Percentiles rank a stretch among this genome's conserved stretches.
phyloP scores from a whole-genome alignment of 129 eudicot species.

The Calendula officinalis region DNA sequence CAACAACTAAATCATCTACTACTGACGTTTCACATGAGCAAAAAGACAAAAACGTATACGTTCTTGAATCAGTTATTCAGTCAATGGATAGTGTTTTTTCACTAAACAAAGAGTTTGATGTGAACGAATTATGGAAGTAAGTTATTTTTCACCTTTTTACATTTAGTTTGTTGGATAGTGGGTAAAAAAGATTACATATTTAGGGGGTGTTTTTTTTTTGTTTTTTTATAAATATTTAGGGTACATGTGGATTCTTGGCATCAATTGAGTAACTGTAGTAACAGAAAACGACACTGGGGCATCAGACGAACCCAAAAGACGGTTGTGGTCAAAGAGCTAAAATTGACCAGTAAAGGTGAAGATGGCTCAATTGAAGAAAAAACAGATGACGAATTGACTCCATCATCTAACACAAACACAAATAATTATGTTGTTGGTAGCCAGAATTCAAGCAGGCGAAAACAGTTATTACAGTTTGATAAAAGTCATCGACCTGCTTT shows the following conservation, averaged over 20 bases:
- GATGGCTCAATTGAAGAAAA: slow-evolving; percentile 44
- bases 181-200: not conserved
- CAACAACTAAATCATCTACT: slow-evolving; percentile 26
- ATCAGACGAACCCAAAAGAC: slow-evolving; percentile 74
- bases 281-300: slow-evolving; percentile 70
- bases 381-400: slow-evolving; percentile 50
- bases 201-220: not conserved
- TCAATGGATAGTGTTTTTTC: slow-evolving; percentile 63
- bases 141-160: slow-evolving; percentile 13
- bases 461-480: slow-evolving; percentile 88
- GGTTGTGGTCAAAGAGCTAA: slow-evolving; percentile 69
- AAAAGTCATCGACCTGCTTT: slow-evolving; percentile 94
- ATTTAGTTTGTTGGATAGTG: not conserved
- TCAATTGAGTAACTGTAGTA: slow-evolving; percentile 37
- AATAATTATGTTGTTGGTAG: slow-evolving; percentile 26
- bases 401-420: slow-evolving; percentile 23
- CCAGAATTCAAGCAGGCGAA: slow-evolving; percentile 36
- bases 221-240: slow-evolving; percentile 36
- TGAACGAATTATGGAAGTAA: slow-evolving; percentile 64
- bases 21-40: slow-evolving; percentile 25
- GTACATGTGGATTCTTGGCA: slow-evolving; percentile 72
- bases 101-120: slow-evolving; percentile 31
- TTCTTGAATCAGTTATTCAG: slow-evolving; percentile 39
- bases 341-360: slow-evolving; percentile 60
- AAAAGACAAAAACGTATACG: slow-evolving; percentile 21